Conservation (phyloP, 1,284 basidiomycete species). For the Puccinia triticina region DNA sequence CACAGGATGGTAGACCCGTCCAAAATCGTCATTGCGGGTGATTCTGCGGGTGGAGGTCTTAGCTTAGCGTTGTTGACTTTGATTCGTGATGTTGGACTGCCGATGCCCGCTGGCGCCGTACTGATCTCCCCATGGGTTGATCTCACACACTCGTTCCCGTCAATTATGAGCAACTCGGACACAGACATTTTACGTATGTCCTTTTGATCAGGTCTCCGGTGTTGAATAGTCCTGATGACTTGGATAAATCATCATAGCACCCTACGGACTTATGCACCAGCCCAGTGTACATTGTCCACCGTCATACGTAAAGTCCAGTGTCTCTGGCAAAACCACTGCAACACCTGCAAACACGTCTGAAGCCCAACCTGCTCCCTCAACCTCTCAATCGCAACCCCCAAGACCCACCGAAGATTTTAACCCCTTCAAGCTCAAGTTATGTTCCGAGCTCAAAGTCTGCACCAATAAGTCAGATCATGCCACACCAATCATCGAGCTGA, state of each 20-base stretch:
- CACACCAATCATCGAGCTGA: slow-evolving; percentile 52
- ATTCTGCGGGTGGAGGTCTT: slow-evolving; percentile 91
- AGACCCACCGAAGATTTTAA: slow-evolving; percentile 14
- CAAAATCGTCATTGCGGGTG: slow-evolving; percentile 82
- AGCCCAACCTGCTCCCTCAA: slow-evolving; percentile 1
- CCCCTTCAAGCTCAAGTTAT: slow-evolving; percentile 31
- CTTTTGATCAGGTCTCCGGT: slow-evolving; percentile 59
- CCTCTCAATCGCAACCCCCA: neutral
- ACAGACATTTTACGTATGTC: slow-evolving; percentile 70
- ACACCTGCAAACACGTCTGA: neutral
- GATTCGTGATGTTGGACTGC: slow-evolving; percentile 82
- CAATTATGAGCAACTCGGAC: slow-evolving; percentile 78
- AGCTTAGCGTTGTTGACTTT: slow-evolving; percentile 82
- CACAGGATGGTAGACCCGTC: slow-evolving; percentile 80
- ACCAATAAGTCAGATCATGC: slow-evolving; percentile 18
- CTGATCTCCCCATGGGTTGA: slow-evolving; percentile 73
- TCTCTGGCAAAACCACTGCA: neutral
- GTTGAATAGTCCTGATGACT: slow-evolving; percentile 55
- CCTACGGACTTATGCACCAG: slow-evolving; percentile 64
- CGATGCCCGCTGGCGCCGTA: slow-evolving; percentile 74
- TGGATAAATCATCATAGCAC: slow-evolving; percentile 23
- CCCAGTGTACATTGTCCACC: slow-evolving; percentile 90
- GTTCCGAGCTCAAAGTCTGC: slow-evolving; percentile 51
- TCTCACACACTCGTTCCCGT: slow-evolving; percentile 90
- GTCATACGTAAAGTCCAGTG: slow-evolving; percentile 61